These are phyloP conservation scores for Oxytropis ochrocephala DNA, from an alignment of 306 rosid genomes.

Conservation along the genomic window DNA sequence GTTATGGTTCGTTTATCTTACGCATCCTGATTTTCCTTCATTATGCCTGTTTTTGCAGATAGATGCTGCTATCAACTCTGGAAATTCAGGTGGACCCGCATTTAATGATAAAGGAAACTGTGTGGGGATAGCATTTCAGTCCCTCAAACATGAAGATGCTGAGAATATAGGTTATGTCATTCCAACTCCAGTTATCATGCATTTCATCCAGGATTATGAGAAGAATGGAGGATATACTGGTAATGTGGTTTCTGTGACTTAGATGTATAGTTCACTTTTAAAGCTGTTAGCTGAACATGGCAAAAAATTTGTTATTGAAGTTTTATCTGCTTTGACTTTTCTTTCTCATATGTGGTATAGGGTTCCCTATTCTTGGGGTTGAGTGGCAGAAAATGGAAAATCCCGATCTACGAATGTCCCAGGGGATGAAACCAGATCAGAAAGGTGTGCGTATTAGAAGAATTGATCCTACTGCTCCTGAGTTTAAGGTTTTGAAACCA, in stretches of 20 bases:
- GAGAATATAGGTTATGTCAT: slow-evolving; percentile 96
- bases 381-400: slow-evolving; percentile 99
- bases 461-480: slow-evolving; percentile 90
- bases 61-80: slow-evolving; percentile 96
- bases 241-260: slow-evolving; percentile 16
- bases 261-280: slow-evolving; percentile 20
- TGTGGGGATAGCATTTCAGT: slow-evolving; percentile 98
- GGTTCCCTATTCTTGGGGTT: slow-evolving; percentile 90
- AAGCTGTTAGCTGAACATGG: background rate
- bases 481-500: slow-evolving; percentile 74
- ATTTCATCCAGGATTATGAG: slow-evolving; percentile 88
- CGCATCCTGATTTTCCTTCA: slow-evolving; percentile 1
- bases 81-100: slow-evolving; percentile 99
- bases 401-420: slow-evolving; percentile 77
- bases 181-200: slow-evolving; percentile 92
- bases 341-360: slow-evolving; percentile 33
- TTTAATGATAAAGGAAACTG: slow-evolving; percentile 87
- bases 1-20: background rate
- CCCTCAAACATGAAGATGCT: slow-evolving; percentile 88
- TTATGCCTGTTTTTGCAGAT: slow-evolving; percentile 45
- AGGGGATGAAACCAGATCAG: slow-evolving; percentile 81
- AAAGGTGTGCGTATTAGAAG: slow-evolving; percentile 96
- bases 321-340: background rate
- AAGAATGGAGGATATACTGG: slow-evolving; percentile 90
- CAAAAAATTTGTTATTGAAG: background rate